A percentile compares a stretch with the other conserved stretches of the same genome.
Conservation (phyloP, 202 grass and related monocot genomes). For the Hordeum pubiflorum region DNA sequence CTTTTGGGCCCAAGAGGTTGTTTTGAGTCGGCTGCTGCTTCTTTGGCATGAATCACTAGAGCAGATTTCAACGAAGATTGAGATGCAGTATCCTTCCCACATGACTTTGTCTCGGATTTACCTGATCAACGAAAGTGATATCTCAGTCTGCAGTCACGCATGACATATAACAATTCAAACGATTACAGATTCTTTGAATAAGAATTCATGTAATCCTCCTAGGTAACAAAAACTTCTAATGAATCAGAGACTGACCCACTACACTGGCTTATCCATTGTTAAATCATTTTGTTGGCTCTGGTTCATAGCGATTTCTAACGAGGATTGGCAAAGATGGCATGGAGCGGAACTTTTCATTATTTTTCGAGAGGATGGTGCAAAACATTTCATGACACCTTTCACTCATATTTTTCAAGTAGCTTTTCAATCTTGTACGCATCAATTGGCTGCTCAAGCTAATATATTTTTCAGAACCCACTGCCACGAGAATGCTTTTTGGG, state of each 20-base stretch:
- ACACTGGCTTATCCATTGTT: slow-evolving; percentile 3
- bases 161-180: slow-evolving; percentile 6
- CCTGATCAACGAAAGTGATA: slow-evolving; percentile 31
- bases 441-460: slow-evolving; percentile 8
- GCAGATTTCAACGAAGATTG: slow-evolving; percentile 12
- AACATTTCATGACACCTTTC: neutral
- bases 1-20: slow-evolving; percentile 39
- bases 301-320: neutral
- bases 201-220: neutral
- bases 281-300: neutral
- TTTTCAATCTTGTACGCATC: neutral
- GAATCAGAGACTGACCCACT: slow-evolving; percentile 6
- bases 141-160: neutral
- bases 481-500: neutral
- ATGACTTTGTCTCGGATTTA: slow-evolving; percentile 34
- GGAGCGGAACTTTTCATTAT: neutral
- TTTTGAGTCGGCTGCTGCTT: slow-evolving; percentile 31
- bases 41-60: slow-evolving; percentile 29
- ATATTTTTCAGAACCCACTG: neutral
- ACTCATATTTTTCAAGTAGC: neutral
- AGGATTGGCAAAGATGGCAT: neutral
- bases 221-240: neutral
- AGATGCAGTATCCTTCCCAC: slow-evolving; percentile 26
- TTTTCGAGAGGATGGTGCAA: neutral
- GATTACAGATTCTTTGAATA: neutral